Base-by-base conservation (phyloP, 805 yeast genomes). In the Wickerhamomyces rabaulensis region DNA sequence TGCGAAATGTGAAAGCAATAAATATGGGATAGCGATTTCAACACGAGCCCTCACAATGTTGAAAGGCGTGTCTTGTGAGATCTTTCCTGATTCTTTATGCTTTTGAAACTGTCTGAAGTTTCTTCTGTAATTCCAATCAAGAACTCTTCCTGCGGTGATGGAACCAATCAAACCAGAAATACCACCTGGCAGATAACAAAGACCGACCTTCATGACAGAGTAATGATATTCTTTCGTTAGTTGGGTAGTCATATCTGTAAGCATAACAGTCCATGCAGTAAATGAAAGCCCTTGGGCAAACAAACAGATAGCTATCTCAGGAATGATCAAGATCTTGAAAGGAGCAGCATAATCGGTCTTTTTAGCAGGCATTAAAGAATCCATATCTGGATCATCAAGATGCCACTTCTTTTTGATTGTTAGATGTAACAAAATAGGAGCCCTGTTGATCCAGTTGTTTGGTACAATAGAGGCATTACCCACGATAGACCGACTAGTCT, bases 181-280 rank as follows among this genome's bases (percentile, higher is more conserved):
- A 15, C 96, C 96, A 19, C 83, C 80, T 3, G 95, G 85, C 36
- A 89, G 68, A 56, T 80, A 89, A 45, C 88, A 79, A n/a, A 80
- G 64, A 4, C 96, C 96, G 36, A 87, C 77, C 40, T 78, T 71
- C 40, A 78, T 65, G 1, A 81, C 75, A 1, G 73, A 52, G 50
- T 79, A 75, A 26, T 71, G 64, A 53, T 87, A 87, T 4, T 66
- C 51, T 9, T 62, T 61, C 25, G 77, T 68, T 27, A 88, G 63
- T 15, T 71, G 67, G 0, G 84, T 75, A 0, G 90, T 73, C 47
- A 85, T 62, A 0, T 89, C 74, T 0, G 95, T 83, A 46, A 85
- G 73, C 17, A 78, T 70, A 67, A 83, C 75, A 6, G 84, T 79
- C 89, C 91, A 87, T 2, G 76, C 68, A 1, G 90, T 73, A 62